Percentiles rank a stretch among this genome's conserved stretches.
Conservation (phyloP, 2,329 filamentous ascomycete species). For the Colletotrichum noveboracense region DNA sequence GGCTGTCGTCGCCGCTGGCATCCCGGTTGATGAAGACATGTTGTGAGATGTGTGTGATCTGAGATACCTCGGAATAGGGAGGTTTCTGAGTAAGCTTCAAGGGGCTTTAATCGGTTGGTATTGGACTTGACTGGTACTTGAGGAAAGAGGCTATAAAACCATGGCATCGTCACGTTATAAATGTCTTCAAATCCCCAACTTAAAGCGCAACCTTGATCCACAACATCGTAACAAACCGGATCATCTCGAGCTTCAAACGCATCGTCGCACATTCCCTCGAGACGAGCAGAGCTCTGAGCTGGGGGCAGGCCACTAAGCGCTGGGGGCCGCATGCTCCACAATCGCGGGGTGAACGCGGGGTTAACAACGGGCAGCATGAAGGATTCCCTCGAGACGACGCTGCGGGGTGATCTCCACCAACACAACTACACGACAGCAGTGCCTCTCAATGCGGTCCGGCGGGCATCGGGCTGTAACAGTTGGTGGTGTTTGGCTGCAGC, state of each 20-base stretch:
- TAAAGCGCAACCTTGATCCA: not conserved
- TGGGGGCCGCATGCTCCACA: not conserved
- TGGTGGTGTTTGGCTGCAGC: not conserved
- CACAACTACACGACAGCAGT: not conserved
- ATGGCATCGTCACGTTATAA: not conserved
- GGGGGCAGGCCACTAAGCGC: not conserved
- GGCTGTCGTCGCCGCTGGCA: not conserved
- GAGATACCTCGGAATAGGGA: not conserved
- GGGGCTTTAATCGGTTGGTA: not conserved
- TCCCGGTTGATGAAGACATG: not conserved
- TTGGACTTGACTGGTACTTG: fast-evolving
- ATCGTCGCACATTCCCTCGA: not conserved
- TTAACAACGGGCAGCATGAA: not conserved
- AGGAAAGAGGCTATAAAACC: not conserved
- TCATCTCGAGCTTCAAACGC: not conserved
- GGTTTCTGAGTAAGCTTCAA: fast-evolving
- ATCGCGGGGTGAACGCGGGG: constrained; percentile 7
- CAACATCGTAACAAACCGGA: not conserved
- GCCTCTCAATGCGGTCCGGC: not conserved
- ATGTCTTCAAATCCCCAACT: not conserved
- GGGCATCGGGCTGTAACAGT: not conserved
- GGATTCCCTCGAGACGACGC: constrained; percentile 11
- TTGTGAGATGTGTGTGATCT: not conserved
- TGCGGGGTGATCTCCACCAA: constrained; percentile 15
- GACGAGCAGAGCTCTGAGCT: not conserved